A percentile compares a stretch with the other conserved stretches of the same genome.
Evolutionary conservation across 2,329 filamentous ascomycete species (phyloP).

Genomic region (Parafenestella ontariensis): DNA sequence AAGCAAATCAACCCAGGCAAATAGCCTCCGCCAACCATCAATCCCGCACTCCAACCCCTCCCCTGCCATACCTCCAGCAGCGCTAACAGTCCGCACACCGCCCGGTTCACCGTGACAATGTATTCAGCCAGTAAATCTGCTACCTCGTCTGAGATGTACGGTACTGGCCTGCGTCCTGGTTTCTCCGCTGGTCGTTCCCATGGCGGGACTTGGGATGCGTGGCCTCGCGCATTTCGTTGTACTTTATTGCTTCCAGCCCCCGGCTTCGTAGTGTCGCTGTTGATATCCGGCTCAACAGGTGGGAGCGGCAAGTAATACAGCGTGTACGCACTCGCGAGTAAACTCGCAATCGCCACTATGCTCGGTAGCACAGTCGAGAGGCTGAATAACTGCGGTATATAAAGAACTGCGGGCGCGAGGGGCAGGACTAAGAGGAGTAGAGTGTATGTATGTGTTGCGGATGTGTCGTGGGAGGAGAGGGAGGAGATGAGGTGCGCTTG

Average conservation of each 20-base stretch:
- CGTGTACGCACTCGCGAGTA: constrained; percentile 68
- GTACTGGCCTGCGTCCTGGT: constrained; percentile 22
- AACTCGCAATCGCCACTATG: constrained; percentile 67
- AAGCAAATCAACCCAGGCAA: constrained; percentile 63
- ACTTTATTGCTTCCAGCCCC: background rate
- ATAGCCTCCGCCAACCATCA: constrained; percentile 47
- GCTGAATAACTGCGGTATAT: constrained; percentile 58
- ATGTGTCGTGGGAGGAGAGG: constrained; percentile 48
- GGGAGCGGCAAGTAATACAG: constrained; percentile 64
- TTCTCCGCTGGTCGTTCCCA: constrained; percentile 11
- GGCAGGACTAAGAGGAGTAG: constrained; percentile 66
- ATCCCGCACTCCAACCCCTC: constrained; percentile 32
- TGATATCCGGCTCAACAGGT: constrained; percentile 12
- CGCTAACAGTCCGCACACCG: constrained; percentile 61
- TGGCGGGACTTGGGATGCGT: constrained; percentile 9
- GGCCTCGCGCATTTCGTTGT: constrained; percentile 26
- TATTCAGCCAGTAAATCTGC: constrained; percentile 63
- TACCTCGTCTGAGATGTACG: constrained; percentile 27
- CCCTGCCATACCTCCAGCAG: constrained; percentile 43
- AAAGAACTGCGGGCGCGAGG: constrained; percentile 62
- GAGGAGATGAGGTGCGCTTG: constrained; percentile 33
- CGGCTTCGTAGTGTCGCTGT: background rate
- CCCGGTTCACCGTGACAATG: constrained; percentile 67
- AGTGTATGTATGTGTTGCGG: constrained; percentile 58
- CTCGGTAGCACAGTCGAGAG: constrained; percentile 53